phyloP scores from a whole-genome alignment of 495 filamentous ascomycete genomes.

The Evernia prunastri region DNA sequence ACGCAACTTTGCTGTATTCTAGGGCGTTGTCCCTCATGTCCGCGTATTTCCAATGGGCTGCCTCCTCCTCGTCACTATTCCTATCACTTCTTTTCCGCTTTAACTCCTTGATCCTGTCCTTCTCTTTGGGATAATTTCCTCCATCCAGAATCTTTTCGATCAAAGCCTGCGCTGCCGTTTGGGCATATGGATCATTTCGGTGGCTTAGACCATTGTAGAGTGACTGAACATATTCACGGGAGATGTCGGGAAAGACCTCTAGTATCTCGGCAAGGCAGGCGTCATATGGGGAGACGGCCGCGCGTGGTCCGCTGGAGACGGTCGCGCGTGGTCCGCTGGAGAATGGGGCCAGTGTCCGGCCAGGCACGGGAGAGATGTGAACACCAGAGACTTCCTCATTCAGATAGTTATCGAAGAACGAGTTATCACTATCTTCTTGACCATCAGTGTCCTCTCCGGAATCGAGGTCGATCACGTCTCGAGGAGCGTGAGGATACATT shows the following conservation, averaged over 20 bases:
- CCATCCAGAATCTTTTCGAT: constrained; percentile 41
- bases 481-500: constrained; percentile 3
- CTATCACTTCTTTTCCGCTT: constrained; percentile 38
- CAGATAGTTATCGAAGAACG: not conserved
- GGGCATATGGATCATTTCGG: not conserved
- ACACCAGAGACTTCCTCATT: not conserved
- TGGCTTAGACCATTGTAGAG: constrained; percentile 31
- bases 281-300: constrained; percentile 18
- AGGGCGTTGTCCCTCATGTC: constrained; percentile 23
- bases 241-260: constrained; percentile 47
- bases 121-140: constrained; percentile 43
- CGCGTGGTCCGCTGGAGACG: not conserved
- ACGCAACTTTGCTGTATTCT: constrained; percentile 32
- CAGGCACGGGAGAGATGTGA: not conserved
- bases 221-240: constrained; percentile 36
- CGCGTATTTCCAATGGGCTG: constrained; percentile 31
- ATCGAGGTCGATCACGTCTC: constrained; percentile 20
- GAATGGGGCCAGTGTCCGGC: not conserved
- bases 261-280: constrained; percentile 38
- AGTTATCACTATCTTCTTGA: constrained; percentile 17
- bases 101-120: constrained; percentile 28
- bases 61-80: constrained; percentile 35
- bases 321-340: not conserved
- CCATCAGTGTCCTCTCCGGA: not conserved
- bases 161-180: constrained; percentile 27